Base-by-base conservation (phyloP, 2,329 filamentous ascomycete genomes). In the Calonectria hongkongensis region DNA sequence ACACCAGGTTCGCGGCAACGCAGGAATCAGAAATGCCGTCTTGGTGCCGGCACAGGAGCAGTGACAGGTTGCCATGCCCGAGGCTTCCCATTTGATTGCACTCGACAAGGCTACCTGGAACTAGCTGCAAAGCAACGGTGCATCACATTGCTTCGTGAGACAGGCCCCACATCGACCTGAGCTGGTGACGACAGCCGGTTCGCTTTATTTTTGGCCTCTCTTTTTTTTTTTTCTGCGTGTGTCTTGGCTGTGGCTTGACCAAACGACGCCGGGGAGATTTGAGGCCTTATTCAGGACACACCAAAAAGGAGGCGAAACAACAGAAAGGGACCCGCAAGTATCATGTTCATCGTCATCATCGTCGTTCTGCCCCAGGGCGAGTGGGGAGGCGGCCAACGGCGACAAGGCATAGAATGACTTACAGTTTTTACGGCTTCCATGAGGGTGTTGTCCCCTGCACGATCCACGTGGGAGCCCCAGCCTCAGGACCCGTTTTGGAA, bases 391-490 rank as follows among this genome's bases (percentile, higher is more conserved):
- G 69, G 77, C 71, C 75, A 77, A 71, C 62, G 36, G 36, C 28
- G 28, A 72, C 68, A 72, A 72, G 73, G 63, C 75, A 79, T 79
- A 79, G 67, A 63, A 70, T 69, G 71, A 75, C 75, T 79, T 76
- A 72, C 72, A 73, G 73, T 79, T 76, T 73, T 70, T 71, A 50
- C 62, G 73, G 62, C 51, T 72, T 75, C 74, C 66, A 75, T 78
- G 77, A 76, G 73, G 74, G 75, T 79, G 77, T 72, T 73, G 75
- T 66, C 73, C 71, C 72, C 78, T 82, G 80, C 80, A 82, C 73
- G 76, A 76, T 78, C 80, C 81, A 82, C 80, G 80, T 82, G 80
- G 81, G 74, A 77, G 70, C 74, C 75, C 73, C 73, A 75, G 71
- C 72, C 72, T 73, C 74, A 78, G 72, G 68, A 70, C 70, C 74